Conservation (phyloP, 805 yeast genomes). For the Hyphopichia homilentoma region DNA sequence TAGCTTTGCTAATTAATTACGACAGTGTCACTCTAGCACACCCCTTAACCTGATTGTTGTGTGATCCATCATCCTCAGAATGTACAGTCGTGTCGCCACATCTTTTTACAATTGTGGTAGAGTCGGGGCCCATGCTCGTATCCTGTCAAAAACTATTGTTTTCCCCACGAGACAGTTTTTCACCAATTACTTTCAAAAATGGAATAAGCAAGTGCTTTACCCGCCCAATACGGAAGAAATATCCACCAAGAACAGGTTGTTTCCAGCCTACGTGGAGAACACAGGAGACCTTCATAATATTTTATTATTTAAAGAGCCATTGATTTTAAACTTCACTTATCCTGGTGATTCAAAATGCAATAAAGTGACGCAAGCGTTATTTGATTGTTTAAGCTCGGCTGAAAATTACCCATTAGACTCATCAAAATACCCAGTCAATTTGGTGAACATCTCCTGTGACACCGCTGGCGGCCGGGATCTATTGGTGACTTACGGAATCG, state of each 20-base stretch:
- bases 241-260: slow-evolving; percentile 37
- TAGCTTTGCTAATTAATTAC: no score
- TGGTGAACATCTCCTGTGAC: slow-evolving; percentile 73
- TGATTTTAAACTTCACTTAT: slow-evolving; percentile 68
- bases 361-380: slow-evolving; percentile 59
- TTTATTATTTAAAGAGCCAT: slow-evolving; percentile 53
- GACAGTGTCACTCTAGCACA: no score
- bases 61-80: no score
- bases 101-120: no score
- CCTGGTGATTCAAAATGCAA: slow-evolving; percentile 62
- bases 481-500: slow-evolving; percentile 51
- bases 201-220: slow-evolving; percentile 20
- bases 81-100: no score
- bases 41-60: no score
- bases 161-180: not conserved
- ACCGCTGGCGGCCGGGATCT: slow-evolving; percentile 59
- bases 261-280: slow-evolving; percentile 44
- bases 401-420: slow-evolving; percentile 34
- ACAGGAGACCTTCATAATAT: slow-evolving; percentile 57
- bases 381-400: slow-evolving; percentile 20
- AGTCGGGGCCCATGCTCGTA: no score
- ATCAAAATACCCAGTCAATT: slow-evolving; percentile 42
- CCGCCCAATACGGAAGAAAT: slow-evolving; percentile 36
- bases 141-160: no score
- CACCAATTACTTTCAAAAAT: not conserved